Base-by-base conservation (phyloP, 768 basidiomycete genomes). In the Tricholoma saponaceum region DNA sequence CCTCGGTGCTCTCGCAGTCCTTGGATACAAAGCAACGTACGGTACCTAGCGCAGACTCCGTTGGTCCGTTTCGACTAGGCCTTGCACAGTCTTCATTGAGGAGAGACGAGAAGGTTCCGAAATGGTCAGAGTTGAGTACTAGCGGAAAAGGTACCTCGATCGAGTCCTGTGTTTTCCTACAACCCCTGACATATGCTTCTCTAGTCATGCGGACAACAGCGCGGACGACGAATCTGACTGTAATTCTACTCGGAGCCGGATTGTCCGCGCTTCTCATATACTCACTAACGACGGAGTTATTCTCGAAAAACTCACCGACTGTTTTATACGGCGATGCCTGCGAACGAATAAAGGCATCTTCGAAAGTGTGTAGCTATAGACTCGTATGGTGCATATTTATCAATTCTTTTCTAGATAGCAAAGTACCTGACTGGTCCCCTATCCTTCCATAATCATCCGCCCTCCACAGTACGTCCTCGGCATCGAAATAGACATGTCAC, bases 251-350 rank as follows among this genome's bases (percentile, higher is more conserved):
- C 28, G 92, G 92, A n/a, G 92, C 90, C 4, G 87, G 89, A 16
- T 75, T 94, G 23, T 89, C 90, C 28, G 81, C 82, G 6, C 79
- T 94, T 37, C 79, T 94, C 33, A 72, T 85, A 23, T 94, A 92
- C 66, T 89, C 89, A 20, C 78, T 93, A 30, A 86, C 87, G 14
- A 87, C 91, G 6, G 92, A 94, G 66, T 75, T 93, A 6, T 91
- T 92, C 69, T 91, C 92, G n/a, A 85, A 82, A 68, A 94, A 94
- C 68, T 92, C 90, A 25, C 89, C 92, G 5, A 91, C 91, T 4
- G 89, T 90, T 25, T 72, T 94, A 30, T 91, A 92, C 65, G 82
- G 81, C 41, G 76, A 81, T 49, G 80, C 81, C 35, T 83, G 82
- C 66, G 80, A 82, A 53, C 75, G 78, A 41, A 79, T 83, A 56